Conservation (phyloP, 306 rosid species). For the Vigna unguiculata region DNA sequence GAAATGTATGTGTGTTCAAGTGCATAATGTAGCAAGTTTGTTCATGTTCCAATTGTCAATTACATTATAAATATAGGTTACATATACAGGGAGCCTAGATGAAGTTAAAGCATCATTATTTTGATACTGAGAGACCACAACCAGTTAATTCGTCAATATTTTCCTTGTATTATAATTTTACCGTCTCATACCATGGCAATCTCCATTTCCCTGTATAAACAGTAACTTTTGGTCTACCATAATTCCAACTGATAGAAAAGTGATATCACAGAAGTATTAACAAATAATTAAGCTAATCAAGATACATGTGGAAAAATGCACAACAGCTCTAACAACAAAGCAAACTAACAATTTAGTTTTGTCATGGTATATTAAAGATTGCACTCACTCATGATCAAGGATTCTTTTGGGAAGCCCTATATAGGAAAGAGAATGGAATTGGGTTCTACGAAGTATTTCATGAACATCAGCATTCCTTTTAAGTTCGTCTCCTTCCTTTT, state of each 20-base stretch:
- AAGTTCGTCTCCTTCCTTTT: constrained; percentile 78
- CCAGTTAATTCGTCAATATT: constrained; percentile 11
- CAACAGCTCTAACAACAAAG: not conserved
- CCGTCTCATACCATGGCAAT: constrained; percentile 18
- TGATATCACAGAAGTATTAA: constrained; percentile 28
- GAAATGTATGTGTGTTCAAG: not conserved
- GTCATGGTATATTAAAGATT: constrained; percentile 30
- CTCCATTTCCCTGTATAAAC: constrained; percentile 16
- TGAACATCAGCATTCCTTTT: constrained; percentile 87
- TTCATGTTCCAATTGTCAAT: constrained; percentile 1
- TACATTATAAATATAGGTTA: not conserved
- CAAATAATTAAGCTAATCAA: constrained; percentile 23
- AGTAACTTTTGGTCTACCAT: constrained; percentile 2
- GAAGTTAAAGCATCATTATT: not conserved
- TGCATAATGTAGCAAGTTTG: not conserved
- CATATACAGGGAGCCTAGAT: not conserved
- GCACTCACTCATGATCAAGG: constrained; percentile 89
- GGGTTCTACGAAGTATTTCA: constrained; percentile 87
- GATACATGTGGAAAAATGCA: constrained; percentile 16
- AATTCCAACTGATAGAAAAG: constrained; percentile 15
- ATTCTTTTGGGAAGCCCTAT: constrained; percentile 74
- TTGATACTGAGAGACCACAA: not conserved
- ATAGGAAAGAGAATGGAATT: constrained; percentile 66
- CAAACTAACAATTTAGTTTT: constrained; percentile 12
- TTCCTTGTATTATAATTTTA: not conserved